Base-by-base conservation (phyloP, 177 flowering plant genomes). In the Tripterygium wilfordii region DNA sequence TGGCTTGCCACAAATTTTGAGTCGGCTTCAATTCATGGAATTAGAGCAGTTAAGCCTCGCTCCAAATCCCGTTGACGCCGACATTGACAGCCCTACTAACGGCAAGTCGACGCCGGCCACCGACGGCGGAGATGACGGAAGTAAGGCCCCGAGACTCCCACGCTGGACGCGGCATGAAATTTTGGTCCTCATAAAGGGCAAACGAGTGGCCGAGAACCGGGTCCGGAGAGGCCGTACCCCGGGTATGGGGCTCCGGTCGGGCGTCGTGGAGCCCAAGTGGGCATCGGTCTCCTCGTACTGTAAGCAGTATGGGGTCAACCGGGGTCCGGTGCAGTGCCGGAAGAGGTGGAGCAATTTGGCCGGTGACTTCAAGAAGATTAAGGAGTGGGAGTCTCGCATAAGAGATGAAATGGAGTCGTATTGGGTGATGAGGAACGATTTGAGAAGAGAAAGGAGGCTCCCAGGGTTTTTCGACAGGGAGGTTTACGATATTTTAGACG, bases 101-200 rank as follows among this genome's bases (percentile, higher is more conserved):
- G n/a, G n/a, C n/a, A n/a, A n/a, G n/a, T n/a, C n/a, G n/a, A n/a
- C n/a, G n/a, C n/a, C n/a, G n/a, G 48, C 42, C 12, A 58, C 40
- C 35, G 76, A 51, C 60, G 64, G 49, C 44, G 74, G 64, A 14
- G 77, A 71, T 8, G 78, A 63, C 30, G 60, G 57, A 8, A 51
- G 54, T 62, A 69, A 63, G 20, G 62, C 82, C 1, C 77, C 88
- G 45, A 61, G 97, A 22, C 79, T 84, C 7, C 97, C 96, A 3
- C 80, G 99, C 5, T 92, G 98, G 98, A 86, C 94, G 28, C 36
- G 94, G 24, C 95, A 92, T 44, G 98, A 92, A 65, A 88, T 87
- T 24, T 75, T 92, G 12, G 91, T 92, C 1, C 72, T 92, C 15
- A 89, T 92, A 53, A 85, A 86, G 47, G 98, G 94, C 3, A 88